Percentiles rank a stretch among this genome's conserved stretches.
These are phyloP conservation scores for Tolypocladium sp. DNA, from an alignment of 2,329 filamentous ascomycete species.

Conservation along the genomic window DNA sequence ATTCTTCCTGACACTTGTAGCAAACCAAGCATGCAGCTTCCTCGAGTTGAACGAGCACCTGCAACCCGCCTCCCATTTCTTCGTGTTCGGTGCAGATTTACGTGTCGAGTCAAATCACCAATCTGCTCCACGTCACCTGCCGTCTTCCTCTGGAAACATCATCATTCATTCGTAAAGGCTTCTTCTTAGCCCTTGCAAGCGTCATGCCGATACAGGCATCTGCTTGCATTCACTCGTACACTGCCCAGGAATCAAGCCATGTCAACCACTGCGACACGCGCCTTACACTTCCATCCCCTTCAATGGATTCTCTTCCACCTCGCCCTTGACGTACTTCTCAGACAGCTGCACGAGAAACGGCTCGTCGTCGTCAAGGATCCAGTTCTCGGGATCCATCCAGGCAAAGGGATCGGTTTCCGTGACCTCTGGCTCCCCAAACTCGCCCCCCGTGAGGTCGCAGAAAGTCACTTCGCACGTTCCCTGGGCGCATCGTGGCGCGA, in stretches of 20 bases:
- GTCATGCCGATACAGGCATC: too few relatives aligned
- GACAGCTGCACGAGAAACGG: too few relatives aligned
- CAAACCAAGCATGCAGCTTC: neutral
- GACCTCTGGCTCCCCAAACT: neutral
- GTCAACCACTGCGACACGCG: neutral
- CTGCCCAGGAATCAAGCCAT: neutral
- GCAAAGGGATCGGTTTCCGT: neutral
- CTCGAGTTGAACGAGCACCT: neutral
- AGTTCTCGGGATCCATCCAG: neutral
- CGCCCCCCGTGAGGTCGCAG: neutral
- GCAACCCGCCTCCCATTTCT: too few relatives aligned
- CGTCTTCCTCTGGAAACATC: too few relatives aligned
- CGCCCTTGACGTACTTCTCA: too few relatives aligned
- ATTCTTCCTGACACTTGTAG: too few relatives aligned
- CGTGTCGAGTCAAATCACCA: too few relatives aligned
- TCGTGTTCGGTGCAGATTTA: too few relatives aligned
- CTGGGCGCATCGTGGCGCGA: neutral
- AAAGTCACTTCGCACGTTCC: neutral
- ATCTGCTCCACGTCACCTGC: too few relatives aligned
- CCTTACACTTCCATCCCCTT: neutral
- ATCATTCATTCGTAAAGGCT: too few relatives aligned
- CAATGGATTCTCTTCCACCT: neutral
- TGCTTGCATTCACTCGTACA: neutral
- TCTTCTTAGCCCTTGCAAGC: too few relatives aligned
- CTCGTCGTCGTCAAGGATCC: neutral